Conservation (phyloP, 169 alveolate genomes). For the Plasmodium berghei region DNA sequence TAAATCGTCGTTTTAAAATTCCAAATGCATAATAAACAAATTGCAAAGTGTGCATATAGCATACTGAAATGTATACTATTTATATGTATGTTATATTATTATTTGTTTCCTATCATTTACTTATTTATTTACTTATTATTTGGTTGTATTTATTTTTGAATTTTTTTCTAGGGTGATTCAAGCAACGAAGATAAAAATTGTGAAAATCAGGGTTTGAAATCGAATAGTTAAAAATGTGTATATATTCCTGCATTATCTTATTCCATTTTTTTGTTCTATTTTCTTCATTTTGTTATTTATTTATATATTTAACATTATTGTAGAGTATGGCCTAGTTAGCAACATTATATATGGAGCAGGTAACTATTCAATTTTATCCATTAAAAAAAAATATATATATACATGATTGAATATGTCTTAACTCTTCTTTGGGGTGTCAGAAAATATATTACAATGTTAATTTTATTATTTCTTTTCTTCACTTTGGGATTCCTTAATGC, state of each 20-base stretch:
- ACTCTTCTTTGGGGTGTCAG: neutral
- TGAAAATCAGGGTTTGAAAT: conserved; percentile 37
- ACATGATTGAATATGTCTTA: neutral
- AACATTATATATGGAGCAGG: conserved; percentile 73
- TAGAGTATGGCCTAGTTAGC: conserved; percentile 34
- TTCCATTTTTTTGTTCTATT: neutral
- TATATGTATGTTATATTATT: neutral
- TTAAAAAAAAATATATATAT: neutral
- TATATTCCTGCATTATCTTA: neutral
- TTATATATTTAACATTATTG: conserved; percentile 1
- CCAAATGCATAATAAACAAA: neutral
- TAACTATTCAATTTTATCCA: neutral
- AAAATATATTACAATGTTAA: too few species aligned
- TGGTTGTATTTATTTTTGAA: neutral
- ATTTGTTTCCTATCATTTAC: neutral
- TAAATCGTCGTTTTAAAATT: neutral
- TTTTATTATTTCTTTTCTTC: neutral
- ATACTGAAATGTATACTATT: too few species aligned
- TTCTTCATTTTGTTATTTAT: conserved; percentile 1
- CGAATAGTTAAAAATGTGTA: neutral
- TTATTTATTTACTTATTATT: neutral
- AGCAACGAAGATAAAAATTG: conserved; percentile 29
- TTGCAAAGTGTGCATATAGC: neutral
- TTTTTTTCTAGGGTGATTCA: conserved; percentile 28
- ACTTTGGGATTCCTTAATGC: neutral